Evolutionary conservation across 2,329 filamentous ascomycete species (phyloP), one percentile per base, ranked within the genome.

Genomic region (Nannizzia gypsea): DNA sequence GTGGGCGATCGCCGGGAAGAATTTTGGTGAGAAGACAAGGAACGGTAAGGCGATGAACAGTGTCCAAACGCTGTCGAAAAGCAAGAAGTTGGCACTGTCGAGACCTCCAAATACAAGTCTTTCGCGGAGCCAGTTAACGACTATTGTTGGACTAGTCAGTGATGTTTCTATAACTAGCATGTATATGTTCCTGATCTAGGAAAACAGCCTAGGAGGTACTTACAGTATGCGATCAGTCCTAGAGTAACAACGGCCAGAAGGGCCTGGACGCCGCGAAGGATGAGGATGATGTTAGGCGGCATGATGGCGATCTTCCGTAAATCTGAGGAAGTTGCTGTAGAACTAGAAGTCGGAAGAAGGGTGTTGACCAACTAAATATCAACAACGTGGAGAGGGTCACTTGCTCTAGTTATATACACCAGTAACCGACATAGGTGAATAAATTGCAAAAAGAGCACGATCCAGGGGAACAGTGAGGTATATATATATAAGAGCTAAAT

Each of bases 41-140:
- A 90, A 92, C 59, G 81, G 72, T 36, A 92, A 78, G 1, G 77
- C 76, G 3, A 86, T 75, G 63, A 93, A 79, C 55, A 90, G 71
- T 1, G 89, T 87, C 88, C 89, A 95, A 66, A 90, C 77, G 44
- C 83, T 78, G 70, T 80, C 80, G 80, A 95, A 95, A 73, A 95
- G 78, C 74, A 92, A 81, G 76, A 93, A 95, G 74, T 85, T 84
- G 70, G 88, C 77, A 38, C 80, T 75, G 9, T 80, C 77, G 6
- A 86, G 84, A 38, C 75, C 77, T 57, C 70, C 66, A 69, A 77
- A 69, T 69, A 74, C n/a, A 26, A 26, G n/a, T 15, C 15, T 34
- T 26, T 64, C 59, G 20, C 22, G 38, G 73, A 76, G 79, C 73
- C 76, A 77, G 66, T 74, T 74, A 42, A 84, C 80, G 63, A 85